Percentiles rank a stretch among this genome's conserved stretches.
These are phyloP conservation scores for Cyclanthera cordifolia DNA, from an alignment of 306 rosid species.

Conservation along the genomic window DNA sequence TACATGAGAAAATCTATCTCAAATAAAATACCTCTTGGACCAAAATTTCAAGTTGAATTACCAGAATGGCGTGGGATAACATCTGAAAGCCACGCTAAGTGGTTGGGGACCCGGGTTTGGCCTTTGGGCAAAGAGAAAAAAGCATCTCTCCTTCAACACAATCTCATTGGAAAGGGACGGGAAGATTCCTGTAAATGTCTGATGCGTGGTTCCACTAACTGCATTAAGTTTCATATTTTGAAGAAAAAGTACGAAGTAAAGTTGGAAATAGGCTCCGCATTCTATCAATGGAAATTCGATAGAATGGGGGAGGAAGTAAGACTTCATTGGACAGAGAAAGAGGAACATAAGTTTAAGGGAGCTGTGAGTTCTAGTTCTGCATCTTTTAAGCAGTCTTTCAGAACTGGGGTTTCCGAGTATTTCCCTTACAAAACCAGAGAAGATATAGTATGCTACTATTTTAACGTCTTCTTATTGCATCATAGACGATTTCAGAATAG, in stretches of 20 bases:
- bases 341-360: constrained; percentile 40
- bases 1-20: constrained; percentile 15
- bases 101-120: constrained; percentile 63
- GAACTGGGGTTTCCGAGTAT: constrained; percentile 33
- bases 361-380: constrained; percentile 32
- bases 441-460: constrained; percentile 73
- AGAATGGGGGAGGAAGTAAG: constrained; percentile 55
- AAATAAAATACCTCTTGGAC: constrained; percentile 29
- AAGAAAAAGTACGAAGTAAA: constrained; percentile 51
- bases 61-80: constrained; percentile 48
- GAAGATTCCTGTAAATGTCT: constrained; percentile 59
- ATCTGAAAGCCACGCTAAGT: constrained; percentile 54
- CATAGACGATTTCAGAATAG: constrained; percentile 70
- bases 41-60: constrained; percentile 41
- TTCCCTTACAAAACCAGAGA: constrained; percentile 55
- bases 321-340: constrained; percentile 43
- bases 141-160: constrained; percentile 44
- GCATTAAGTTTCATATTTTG: constrained; percentile 51
- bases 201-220: constrained; percentile 42
- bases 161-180: constrained; percentile 80
- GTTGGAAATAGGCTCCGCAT: constrained; percentile 58
- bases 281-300: constrained; percentile 44
- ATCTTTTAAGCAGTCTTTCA: constrained; percentile 27
- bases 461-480: constrained; percentile 60
- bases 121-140: constrained; percentile 32